phyloP scores from a whole-genome alignment of 1,139 yeast species.

The Geotrichum restrictum region DNA sequence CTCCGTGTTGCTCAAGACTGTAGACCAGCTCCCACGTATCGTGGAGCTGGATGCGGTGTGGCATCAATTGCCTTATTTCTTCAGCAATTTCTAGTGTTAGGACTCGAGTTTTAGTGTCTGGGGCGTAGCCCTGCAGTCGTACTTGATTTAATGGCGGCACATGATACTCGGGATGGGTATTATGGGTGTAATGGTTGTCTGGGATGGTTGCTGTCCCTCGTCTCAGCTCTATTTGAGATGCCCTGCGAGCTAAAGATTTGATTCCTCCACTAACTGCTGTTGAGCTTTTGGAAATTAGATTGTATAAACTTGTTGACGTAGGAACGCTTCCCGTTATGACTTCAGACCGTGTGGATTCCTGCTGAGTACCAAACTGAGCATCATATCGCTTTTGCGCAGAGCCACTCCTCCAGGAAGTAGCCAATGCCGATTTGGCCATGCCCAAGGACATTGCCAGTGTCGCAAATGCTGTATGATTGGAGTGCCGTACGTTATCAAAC shows the following conservation, averaged over 20 bases:
- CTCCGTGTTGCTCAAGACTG: constrained; percentile 87
- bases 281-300: constrained; percentile 10
- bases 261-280: constrained; percentile 5
- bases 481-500: neutral
- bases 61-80: constrained; percentile 67
- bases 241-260: constrained; percentile 2
- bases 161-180: constrained; percentile 5
- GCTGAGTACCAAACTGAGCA: too few relatives aligned
- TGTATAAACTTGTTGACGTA: neutral
- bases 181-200: neutral
- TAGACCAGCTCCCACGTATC: constrained; percentile 76
- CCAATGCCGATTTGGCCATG: constrained; percentile 8
- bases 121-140: constrained; percentile 52
- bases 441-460: constrained; percentile 11
- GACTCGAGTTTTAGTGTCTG: constrained; percentile 54
- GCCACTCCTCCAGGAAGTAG: constrained; percentile 2
- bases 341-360: too few relatives aligned
- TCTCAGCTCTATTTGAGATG: constrained; percentile 1
- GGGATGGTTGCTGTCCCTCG: constrained; percentile 2
- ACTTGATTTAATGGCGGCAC: constrained; percentile 48
- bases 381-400: neutral
- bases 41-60: constrained; percentile 71
- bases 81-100: constrained; percentile 61
- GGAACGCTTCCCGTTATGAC: neutral
- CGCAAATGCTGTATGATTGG: constrained; percentile 8